Conservation (phyloP, 495 filamentous ascomycete genomes). For the Apiosordaria backusii region DNA sequence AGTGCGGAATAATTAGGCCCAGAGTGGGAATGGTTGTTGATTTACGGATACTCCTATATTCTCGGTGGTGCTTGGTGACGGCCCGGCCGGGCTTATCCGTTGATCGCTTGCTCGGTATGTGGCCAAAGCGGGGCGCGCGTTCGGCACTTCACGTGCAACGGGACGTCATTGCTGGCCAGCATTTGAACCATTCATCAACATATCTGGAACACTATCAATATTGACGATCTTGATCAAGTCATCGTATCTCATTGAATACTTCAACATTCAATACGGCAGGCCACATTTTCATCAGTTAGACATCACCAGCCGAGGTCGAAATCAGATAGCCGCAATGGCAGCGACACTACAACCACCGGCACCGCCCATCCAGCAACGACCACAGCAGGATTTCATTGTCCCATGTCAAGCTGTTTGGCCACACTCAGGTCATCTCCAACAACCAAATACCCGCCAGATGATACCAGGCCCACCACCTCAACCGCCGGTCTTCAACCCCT, state of each 20-base stretch:
- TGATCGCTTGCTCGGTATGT: constrained; percentile 2
- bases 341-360: constrained; percentile 8
- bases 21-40: neutral
- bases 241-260: neutral
- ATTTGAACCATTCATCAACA: neutral
- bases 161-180: constrained; percentile 21
- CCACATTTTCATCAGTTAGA: neutral
- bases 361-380: neutral
- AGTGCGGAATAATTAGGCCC: constrained; percentile 3
- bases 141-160: constrained; percentile 26
- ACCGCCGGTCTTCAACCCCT: constrained; percentile 31
- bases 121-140: constrained; percentile 13
- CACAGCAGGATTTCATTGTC: constrained; percentile 7
- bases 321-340: constrained; percentile 11
- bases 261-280: neutral
- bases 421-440: neutral
- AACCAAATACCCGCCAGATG: neutral
- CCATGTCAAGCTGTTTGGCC: constrained; percentile 21
- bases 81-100: constrained; percentile 9
- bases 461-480: neutral
- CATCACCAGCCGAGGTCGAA: neutral
- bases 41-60: neutral
- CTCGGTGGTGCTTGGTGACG: constrained; percentile 7
- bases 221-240: no score
- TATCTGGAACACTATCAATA: neutral